Evolutionary conservation across 306 rosid species (phyloP).

Genomic region (Spatholobus suberectus): DNA sequence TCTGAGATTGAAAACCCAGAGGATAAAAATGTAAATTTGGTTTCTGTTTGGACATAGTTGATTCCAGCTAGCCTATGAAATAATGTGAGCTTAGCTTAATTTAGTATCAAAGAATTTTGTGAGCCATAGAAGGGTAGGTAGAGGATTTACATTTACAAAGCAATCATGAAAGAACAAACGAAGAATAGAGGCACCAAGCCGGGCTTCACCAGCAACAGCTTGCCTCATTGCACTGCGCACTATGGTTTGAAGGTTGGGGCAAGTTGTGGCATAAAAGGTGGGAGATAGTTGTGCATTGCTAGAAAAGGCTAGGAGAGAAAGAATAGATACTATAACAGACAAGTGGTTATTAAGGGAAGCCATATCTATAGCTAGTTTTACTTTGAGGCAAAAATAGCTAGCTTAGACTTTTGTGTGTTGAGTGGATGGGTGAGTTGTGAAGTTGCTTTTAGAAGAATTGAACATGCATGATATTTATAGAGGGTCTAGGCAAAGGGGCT

Average conservation of each 20-base stretch:
- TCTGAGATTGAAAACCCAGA: background rate
- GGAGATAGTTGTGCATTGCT: slow-evolving; percentile 66
- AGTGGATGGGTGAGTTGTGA: slow-evolving; percentile 8
- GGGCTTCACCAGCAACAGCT: slow-evolving; percentile 55
- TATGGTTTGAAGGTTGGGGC: slow-evolving; percentile 58
- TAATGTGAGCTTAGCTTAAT: background rate
- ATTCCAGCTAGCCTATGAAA: background rate
- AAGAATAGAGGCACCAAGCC: slow-evolving; percentile 82
- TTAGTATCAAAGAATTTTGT: background rate
- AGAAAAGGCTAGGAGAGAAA: slow-evolving; percentile 44
- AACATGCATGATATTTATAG: slow-evolving; percentile 35
- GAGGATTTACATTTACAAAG: slow-evolving; percentile 66
- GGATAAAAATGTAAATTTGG: background rate
- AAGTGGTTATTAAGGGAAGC: slow-evolving; percentile 31
- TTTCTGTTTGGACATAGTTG: background rate
- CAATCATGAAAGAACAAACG: slow-evolving; percentile 95
- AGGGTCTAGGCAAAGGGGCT: background rate
- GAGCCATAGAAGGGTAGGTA: background rate
- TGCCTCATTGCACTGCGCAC: slow-evolving; percentile 58
- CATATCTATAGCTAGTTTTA: slow-evolving; percentile 31
- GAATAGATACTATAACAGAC: slow-evolving; percentile 25
- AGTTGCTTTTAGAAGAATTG: background rate
- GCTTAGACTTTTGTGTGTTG: background rate
- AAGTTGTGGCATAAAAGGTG: slow-evolving; percentile 58
- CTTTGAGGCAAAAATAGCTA: background rate